Base-by-base conservation (phyloP, 2,329 filamentous ascomycete genomes). In the Dactylellina haptotyla region DNA sequence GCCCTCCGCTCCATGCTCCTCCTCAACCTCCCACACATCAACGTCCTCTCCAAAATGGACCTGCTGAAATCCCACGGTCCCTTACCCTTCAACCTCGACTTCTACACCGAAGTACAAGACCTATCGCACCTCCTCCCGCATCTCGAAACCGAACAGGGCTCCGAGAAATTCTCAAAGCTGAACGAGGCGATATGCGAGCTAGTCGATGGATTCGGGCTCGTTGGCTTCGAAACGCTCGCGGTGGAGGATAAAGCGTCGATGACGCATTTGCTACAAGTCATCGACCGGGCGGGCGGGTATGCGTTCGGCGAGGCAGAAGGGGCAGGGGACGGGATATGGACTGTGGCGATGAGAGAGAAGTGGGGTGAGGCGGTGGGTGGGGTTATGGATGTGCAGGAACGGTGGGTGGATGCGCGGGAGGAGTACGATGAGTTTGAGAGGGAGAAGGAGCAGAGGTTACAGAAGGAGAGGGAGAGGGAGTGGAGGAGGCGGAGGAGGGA, bases 191-290 rank as follows among this genome's bases (percentile, higher is more conserved):
- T 99, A 46, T 88, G 94, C 16, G 88, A 91, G 39, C 84, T 99
- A 50, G 90, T 99, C 34, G 91, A 96, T 79, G 91, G 90, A 78
- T 98, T 97, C 80, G 90, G 90, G 0, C 85, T 99, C 2, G 93
- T 99, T 1, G 88, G 88, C 0, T 99, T 97, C 79, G 93, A 98
- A 80, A 96, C 96, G 0, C 83, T 99, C 28, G 93, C 95, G 0
- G 93, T 99, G 0, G 95, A 99, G 82, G 95, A 99, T 80, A 97
- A 97, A 81, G 91, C 90, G 82, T 96, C 91, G 79, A 97, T 99
- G 93, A 96, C 96, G 87, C 89, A 91, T 77, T 84, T 99, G 2
- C 83, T 99, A 57, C 88, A 90, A 48, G 89, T 94, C 0, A 93
- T 99, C 79, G 95, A 99, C 80, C 87, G 95, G 43, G 94, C 95